Conservation (phyloP, 2,329 filamentous ascomycete species). For the Biscogniauxia mediterranea region DNA sequence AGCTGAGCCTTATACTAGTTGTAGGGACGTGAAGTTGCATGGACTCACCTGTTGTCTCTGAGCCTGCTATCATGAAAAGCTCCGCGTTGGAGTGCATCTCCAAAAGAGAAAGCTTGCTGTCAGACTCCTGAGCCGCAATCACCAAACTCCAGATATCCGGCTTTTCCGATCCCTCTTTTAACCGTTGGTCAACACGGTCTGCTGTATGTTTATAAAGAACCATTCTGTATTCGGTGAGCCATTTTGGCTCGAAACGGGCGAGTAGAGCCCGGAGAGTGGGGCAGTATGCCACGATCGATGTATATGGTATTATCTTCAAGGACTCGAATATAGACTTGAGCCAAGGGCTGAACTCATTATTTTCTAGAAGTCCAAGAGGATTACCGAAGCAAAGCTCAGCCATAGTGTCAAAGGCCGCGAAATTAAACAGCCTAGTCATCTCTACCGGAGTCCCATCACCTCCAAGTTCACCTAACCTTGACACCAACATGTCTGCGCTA, state of each 20-base stretch:
- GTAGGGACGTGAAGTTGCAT: too few species aligned
- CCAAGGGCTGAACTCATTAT: slow-evolving; percentile 15
- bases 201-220: slow-evolving; percentile 14
- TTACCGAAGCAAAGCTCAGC: slow-evolving; percentile 21
- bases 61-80: slow-evolving; percentile 2
- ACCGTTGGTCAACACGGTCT: slow-evolving; percentile 27
- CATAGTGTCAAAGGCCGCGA: slow-evolving; percentile 24
- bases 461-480: slow-evolving; percentile 3
- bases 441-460: slow-evolving; percentile 2
- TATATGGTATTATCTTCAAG: slow-evolving; percentile 13
- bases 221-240: slow-evolving; percentile 13
- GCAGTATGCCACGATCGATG: slow-evolving; percentile 19
- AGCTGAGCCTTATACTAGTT: too few species aligned
- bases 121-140: slow-evolving; percentile 9
- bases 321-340: slow-evolving; percentile 15
- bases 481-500: slow-evolving; percentile 10
- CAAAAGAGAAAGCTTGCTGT: slow-evolving; percentile 6
- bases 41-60: slow-evolving; percentile 1
- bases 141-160: slow-evolving; percentile 26
- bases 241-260: slow-evolving; percentile 19
- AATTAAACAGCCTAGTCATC: slow-evolving; percentile 16
- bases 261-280: slow-evolving; percentile 15
- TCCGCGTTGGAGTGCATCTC: slow-evolving; percentile 19
- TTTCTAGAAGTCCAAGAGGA: slow-evolving; percentile 18
- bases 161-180: slow-evolving; percentile 19